Base-by-base conservation (phyloP, 202 grass and related monocot genomes). In the Schoenoplectus triqueter region DNA sequence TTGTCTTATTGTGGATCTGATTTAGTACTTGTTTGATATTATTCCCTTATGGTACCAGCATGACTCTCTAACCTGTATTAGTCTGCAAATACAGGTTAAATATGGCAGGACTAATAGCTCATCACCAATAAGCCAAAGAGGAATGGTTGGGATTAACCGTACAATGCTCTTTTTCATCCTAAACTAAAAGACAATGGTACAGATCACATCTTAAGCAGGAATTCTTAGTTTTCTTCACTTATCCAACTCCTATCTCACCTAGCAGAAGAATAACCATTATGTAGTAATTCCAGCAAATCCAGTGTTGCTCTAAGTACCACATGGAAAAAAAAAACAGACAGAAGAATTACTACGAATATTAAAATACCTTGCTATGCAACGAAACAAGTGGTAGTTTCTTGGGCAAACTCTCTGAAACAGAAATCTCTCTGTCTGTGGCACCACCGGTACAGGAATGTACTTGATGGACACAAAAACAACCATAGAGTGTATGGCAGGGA, bases 401-500 rank as follows among this genome's bases (percentile, higher is more conserved):
- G 94, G 83, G 59, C 94, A 94, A 67, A 97, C 88, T 79, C 94
- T 88, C 88, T 89, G 90, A 78, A 97, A 94, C 80, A 97, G 87
- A 89, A 97, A 97, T 83, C 94, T 90, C 84, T 97, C 94, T 63
- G 76, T 88, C 65, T 97, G 91, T 13, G 92, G 88, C 85, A 97
- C 94, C 56, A 85, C 85, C 22, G 94, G 94, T 85, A 97, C 92
- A 31, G 91, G 91, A 15, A 97, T 86, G 73, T 89, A 94, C 87
- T 90, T 94, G 64, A 97, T 89, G 87, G 89, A 94, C 52, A 94
- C 94, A 85, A 97, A 97, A 66, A 97, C 83, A 6, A 97, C 87
- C 80, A 97, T 86, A 8, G 91, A 94, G 78, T 97, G 94, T 71
- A 97, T 92, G 20, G 91, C 94, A 80, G 94, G 94, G 10, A 97